Evolutionary conservation across 2,329 filamentous ascomycete genomes (phyloP).

Genomic region (Periconia macrospinosa): DNA sequence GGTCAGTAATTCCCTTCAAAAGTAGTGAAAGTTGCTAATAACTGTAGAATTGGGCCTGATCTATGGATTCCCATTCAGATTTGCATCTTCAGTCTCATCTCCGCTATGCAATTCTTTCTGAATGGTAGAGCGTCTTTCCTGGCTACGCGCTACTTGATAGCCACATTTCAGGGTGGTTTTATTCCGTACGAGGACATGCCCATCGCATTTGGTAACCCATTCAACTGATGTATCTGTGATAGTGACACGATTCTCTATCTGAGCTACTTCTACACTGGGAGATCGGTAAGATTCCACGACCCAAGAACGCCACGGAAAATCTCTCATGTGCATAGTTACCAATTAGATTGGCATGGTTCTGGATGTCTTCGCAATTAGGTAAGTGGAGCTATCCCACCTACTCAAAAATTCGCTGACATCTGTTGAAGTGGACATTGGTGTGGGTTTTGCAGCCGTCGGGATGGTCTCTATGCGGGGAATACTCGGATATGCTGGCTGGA

Average conservation of each 20-base stretch:
- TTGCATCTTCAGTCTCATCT: conserved; percentile 43
- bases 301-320: too few relatives aligned
- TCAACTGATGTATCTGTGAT: conserved; percentile 53
- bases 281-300: conserved; percentile 23
- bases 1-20: conserved; percentile 3
- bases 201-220: neutral
- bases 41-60: conserved; percentile 34
- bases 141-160: conserved; percentile 41
- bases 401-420: neutral
- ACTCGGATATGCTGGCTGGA: conserved; percentile 47
- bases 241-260: conserved; percentile 7
- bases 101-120: conserved; percentile 70
- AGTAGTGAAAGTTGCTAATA: neutral
- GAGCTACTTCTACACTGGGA: conserved; percentile 66
- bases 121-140: conserved; percentile 44
- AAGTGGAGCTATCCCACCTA: neutral
- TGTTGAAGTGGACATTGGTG: conserved; percentile 23
- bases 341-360: conserved; percentile 48
- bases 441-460: conserved; percentile 34
- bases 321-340: conserved; percentile 37
- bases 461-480: conserved; percentile 43
- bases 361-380: conserved; percentile 32
- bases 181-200: conserved; percentile 47
- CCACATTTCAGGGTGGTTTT: conserved; percentile 50
- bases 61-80: conserved; percentile 45